Evolutionary conservation across 106 monocot genomes (phyloP).

Genomic region (Apostasia ramifera): DNA sequence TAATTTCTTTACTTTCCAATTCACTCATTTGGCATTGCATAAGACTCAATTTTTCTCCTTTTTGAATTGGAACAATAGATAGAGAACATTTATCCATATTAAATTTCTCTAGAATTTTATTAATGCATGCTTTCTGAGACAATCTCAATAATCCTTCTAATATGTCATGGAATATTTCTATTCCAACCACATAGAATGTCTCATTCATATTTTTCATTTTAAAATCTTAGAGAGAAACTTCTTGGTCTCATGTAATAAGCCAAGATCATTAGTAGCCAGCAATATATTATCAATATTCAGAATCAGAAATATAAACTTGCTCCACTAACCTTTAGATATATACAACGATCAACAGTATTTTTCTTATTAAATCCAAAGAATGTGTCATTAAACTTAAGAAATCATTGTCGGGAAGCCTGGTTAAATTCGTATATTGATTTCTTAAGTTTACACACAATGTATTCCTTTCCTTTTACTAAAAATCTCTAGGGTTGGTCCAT

Average conservation of each 20-base stretch:
- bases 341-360: constrained; percentile 4
- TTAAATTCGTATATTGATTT: constrained; percentile 14
- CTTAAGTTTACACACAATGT: constrained; percentile 6
- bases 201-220: constrained; percentile 9
- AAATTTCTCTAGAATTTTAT: constrained; percentile 8
- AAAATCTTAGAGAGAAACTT: constrained; percentile 7
- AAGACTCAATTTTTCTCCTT: constrained; percentile 1
- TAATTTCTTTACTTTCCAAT: background rate
- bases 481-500: constrained; percentile 7
- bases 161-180: constrained; percentile 11
- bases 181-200: constrained; percentile 8
- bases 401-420: constrained; percentile 1
- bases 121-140: constrained; percentile 5
- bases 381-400: constrained; percentile 4
- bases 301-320: constrained; percentile 6
- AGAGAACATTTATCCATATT: background rate
- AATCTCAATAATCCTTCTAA: constrained; percentile 3
- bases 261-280: constrained; percentile 5
- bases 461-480: background rate
- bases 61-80: background rate
- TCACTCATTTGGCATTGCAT: background rate
- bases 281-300: constrained; percentile 10
- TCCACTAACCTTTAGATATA: constrained; percentile 8
- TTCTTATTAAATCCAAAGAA: constrained; percentile 8
- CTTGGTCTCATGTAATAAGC: constrained; percentile 3